A percentile compares a stretch with the other conserved stretches of the same genome.
Conservation (phyloP, 352 stramenopile genomes). For the Phytophthora sansomeana region DNA sequence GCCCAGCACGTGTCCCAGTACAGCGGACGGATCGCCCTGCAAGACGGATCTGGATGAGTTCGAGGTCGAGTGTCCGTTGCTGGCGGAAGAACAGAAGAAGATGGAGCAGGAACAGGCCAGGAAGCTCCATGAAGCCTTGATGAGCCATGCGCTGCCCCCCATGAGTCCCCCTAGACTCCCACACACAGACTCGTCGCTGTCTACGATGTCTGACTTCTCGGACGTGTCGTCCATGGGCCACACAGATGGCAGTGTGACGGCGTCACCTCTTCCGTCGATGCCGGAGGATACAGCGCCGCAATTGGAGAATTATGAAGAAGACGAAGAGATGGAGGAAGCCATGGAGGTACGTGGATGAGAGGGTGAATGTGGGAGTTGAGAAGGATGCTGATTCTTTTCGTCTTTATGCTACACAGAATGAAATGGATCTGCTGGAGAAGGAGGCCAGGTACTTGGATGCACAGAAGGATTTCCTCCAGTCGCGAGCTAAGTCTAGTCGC, state of each 20-base stretch:
- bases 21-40: constrained; percentile 34
- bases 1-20: constrained; percentile 40
- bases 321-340: constrained; percentile 43
- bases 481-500: constrained; percentile 52
- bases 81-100: constrained; percentile 29
- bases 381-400: not conserved
- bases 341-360: constrained; percentile 49
- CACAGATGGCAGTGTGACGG: constrained; percentile 29
- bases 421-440: constrained; percentile 69
- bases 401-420: constrained; percentile 41
- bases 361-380: too few relatives aligned
- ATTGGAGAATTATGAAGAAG: constrained; percentile 28
- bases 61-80: constrained; percentile 32
- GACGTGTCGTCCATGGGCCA: constrained; percentile 27
- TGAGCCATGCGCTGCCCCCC: constrained; percentile 36
- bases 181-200: constrained; percentile 32
- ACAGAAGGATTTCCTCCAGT: constrained; percentile 70
- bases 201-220: constrained; percentile 19
- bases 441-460: constrained; percentile 77
- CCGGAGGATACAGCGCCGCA: constrained; percentile 30
- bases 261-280: constrained; percentile 45
- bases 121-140: constrained; percentile 21
- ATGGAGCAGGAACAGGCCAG: constrained; percentile 16
- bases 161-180: constrained; percentile 39
- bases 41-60: constrained; percentile 48